These are phyloP conservation scores for Lactuca saligna DNA, from an alignment of 129 eudicot genomes.

Conservation along the genomic window DNA sequence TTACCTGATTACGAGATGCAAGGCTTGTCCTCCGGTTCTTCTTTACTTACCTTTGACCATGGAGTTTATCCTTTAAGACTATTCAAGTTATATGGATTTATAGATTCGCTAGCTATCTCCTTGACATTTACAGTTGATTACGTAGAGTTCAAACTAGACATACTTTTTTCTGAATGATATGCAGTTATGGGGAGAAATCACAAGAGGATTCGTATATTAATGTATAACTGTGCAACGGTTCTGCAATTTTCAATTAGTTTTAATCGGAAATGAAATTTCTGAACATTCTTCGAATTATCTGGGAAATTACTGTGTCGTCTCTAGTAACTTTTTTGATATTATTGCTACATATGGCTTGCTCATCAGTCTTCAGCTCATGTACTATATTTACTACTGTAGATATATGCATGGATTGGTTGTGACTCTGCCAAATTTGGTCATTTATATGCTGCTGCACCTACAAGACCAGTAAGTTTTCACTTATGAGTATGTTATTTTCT, in stretches of 20 bases:
- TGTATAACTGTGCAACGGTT: too few relatives aligned
- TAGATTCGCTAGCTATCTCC: background rate
- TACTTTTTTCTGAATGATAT: too few relatives aligned
- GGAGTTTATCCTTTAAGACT: background rate
- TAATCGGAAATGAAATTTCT: background rate
- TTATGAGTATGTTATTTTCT: slow-evolving; percentile 6
- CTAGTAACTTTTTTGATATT: too few relatives aligned
- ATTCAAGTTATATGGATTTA: background rate
- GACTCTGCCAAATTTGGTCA: slow-evolving; percentile 76
- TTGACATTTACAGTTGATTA: background rate
- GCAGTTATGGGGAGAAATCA: background rate
- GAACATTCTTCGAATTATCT: too few relatives aligned
- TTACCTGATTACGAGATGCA: background rate
- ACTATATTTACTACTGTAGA: slow-evolving; percentile 37
- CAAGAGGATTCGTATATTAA: background rate
- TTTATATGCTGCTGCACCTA: slow-evolving; percentile 85
- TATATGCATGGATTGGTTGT: slow-evolving; percentile 95
- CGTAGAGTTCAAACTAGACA: too few relatives aligned
- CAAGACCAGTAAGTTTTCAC: slow-evolving; percentile 75
- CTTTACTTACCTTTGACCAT: too few relatives aligned
- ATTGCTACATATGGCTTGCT: background rate
- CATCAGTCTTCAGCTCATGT: background rate
- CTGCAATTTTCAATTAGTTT: background rate
- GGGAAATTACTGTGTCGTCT: too few relatives aligned
- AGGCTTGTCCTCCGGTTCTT: too few relatives aligned